Base-by-base conservation (phyloP, 2,329 filamentous ascomycete genomes). In the Pseudogymnoascus sp. region DNA sequence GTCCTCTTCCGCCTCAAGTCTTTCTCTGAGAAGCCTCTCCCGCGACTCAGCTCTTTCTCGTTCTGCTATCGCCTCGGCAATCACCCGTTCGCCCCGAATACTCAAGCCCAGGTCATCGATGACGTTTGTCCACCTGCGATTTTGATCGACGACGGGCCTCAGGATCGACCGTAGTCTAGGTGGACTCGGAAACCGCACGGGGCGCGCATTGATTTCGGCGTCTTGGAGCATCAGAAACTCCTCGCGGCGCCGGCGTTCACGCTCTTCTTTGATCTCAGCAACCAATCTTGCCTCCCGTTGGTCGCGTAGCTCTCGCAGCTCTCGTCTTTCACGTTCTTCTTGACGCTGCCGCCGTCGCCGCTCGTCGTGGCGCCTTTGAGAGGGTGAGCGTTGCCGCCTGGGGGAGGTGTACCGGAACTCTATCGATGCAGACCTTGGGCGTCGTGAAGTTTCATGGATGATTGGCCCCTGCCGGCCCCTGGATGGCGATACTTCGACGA, bases 151-250 rank as follows among this genome's bases (percentile, higher is more conserved):
- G n/a, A 65, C 64, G 25, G 69, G 69, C 30, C 65, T 58, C 9
- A 65, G 38, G 33, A 36, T 64, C 2, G 45, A 62, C 63, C 52
- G 30, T 39, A 49, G 36, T 23, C 23, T 63, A 16, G 70, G 69
- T 12, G 49, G 49, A 22, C 16, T 55, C 2, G 49, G 49, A 8
- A 39, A 6, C 12, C 58, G 58, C 1, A 63, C 66, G 22, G 71
- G 69, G 22, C 71, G 61, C 5, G 66, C 65, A 28, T 64, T 61
- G 36, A 73, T 73, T 8, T 69, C 71, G 11, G 69, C 69, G 55
- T 73, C 67, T 9, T 71, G 69, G n/a, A 41, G 63, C 12, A 63
- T 58, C 28, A 71, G 69, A 8, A 62, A 62, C 41, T 66, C 66
- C 23, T 60, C 66, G 25, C 64, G 64, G 11, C 65, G 64, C 30